Base-by-base conservation (phyloP, 1,284 basidiomycete genomes). In the Schizopora paradoxa region DNA sequence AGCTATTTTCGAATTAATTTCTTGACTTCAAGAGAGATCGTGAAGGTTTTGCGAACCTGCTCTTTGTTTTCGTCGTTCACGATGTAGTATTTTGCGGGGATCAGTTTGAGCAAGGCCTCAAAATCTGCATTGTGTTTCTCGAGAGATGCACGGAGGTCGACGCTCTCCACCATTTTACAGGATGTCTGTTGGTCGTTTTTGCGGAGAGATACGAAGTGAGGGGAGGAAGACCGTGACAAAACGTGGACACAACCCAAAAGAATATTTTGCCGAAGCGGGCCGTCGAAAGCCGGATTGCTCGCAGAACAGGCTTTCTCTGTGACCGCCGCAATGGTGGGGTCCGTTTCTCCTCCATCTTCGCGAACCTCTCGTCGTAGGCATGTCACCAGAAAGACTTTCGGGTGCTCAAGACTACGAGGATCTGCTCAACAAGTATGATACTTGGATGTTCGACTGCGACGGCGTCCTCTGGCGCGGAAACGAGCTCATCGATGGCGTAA, bases 391-490 rank as follows among this genome's bases (percentile, higher is more conserved):
- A 14, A 39, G 44, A 27, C 45, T 82, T 26, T 66, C 69, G 5
- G 58, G 73, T 32, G 52, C 62, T 6, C 64, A 67, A 21, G 74
- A 83, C 52, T 87, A 86, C 58, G 62, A 72, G 45, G 57, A 63
- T 16, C 61, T 90, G 31, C 56, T 94, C 45, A 81, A 89, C 63
- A 76, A 76, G 54, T 91, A 87, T 61, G 92, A 96, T 62, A 93
- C 88, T 16, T 94, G 91, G 77, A 76, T 97, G 60, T 91, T 96
- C 56, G 96, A 99, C 66, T 99, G 93, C 63, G 95, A 99, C 62
- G 95, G 95, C 18, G 95, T 97, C 38, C 76, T 97, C 46, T 90
- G 95, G 88, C 79, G 83, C 47, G 91, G 91, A n/a, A 84, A 91
- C 62, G 69, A 73, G 41, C 69, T 89, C 29, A 80, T 94, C 53